Base-by-base conservation (phyloP, 139 green algal genomes). In the Chlorella vulgaris region DNA sequence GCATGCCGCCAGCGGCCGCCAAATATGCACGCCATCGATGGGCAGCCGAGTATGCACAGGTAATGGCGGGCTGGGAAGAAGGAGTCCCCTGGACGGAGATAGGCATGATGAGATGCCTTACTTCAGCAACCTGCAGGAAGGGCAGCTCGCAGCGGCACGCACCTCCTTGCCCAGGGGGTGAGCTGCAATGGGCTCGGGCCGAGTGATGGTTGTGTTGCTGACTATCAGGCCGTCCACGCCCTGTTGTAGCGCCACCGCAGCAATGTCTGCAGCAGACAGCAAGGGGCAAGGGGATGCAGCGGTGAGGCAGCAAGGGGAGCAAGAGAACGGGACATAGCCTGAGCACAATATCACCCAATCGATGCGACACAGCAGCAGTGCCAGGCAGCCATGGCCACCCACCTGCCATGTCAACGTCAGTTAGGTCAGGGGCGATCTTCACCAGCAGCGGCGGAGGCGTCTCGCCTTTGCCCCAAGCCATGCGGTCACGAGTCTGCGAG, bases 381-480 rank as follows among this genome's bases (percentile, higher is more conserved):
- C 47, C 47, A 58, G 47, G 47, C 47, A 58, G 47, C 15, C 47
- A 58, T 58, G 47, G 10, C 7, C 39, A 71, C 70, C 4, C 71
- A 78, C 71, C 71, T 10, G 80, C 61, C 80, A 93, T 91, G 84
- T 98, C 96, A 1, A 80, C 81, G 18, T 91, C 86, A 0, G 82
- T 90, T 18, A 99, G 86, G 86, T 99, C 96, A 2, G 96, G 96
- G 0, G 96, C 95, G 33, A 99, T 94, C 89, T 99, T 99, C 28
- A 99, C 87, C 18, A 98, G 86, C 83, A 99, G 86, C 24, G 96
- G 96, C 4, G 93, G n/a, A n/a, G n/a, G 93, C 0, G 87, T 86
- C 26, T 70, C 78, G 19, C 36, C 62, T 78, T 28, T 62, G 39
- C 50, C 88, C 91, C 92, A 95, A 42, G 85, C 66, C 91, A 95